Evolutionary conservation across 108 stramenopile species (phyloP), one percentile per base, ranked within the genome.

Genomic region (Poteriospumella lacustris): DNA sequence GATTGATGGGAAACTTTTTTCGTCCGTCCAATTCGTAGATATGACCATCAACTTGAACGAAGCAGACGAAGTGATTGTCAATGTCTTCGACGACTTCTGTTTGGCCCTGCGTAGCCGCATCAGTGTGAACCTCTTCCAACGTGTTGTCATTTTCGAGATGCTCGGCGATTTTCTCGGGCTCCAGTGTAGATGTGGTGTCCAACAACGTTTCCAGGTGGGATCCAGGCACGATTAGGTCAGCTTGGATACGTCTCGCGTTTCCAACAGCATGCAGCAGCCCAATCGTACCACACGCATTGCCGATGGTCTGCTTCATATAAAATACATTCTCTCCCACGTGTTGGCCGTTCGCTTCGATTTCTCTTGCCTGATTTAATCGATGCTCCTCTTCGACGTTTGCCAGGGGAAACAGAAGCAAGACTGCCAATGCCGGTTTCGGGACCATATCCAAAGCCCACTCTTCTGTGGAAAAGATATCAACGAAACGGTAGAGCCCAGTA

Each of bases 201-300:
- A 76, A 64, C 64, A 88, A 91, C 5, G 62, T 72, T 29, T 83
- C 82, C 3, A 91, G 43, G 89, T 90, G 91, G 0, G 88, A 89
- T 44, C 81, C 77, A 9, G 78, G 52, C 9, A 47, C 59, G 39
- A 91, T 83, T n/a, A 76, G 75, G 36, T 75, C 64, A 40, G 62
- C 80, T 26, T 82, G 34, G 0, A 81, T 60, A 58, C 79, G 79
- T 24, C 85, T 84, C 44, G 58, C 68, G 84, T 91, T 93, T 29
- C 83, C 68, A 0, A 89, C 42, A 42, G 88, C 82, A 83, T 93
- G 91, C 15, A 91, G 72, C 26, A 93, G 58, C 39, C 87, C 92
- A 80, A 93, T 85, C 1, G 92, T 91, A 1, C 92, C 92, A 79
- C 92, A 93, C 19, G 91, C 90, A 76, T 91, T 91, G 19, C 89